These are phyloP conservation scores for Fusarium sp. DNA, from an alignment of 2,329 filamentous ascomycete species.

Conservation along the genomic window DNA sequence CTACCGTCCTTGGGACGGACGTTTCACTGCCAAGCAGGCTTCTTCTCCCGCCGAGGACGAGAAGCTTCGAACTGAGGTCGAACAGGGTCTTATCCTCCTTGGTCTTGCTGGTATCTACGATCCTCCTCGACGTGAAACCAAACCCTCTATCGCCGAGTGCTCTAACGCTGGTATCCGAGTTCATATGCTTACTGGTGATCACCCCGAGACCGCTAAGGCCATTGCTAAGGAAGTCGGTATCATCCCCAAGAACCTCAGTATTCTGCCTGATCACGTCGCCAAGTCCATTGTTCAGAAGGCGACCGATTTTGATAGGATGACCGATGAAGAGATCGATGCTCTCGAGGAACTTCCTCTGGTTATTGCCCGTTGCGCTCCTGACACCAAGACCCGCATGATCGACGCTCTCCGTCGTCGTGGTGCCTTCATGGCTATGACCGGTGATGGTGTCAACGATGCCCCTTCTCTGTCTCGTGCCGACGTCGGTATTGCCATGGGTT, in stretches of 20 bases:
- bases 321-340: slow-evolving; percentile 78
- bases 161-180: slow-evolving; percentile 79
- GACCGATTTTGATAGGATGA: slow-evolving; percentile 80
- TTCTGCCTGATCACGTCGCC: slow-evolving; percentile 71
- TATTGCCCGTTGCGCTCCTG: slow-evolving; percentile 84
- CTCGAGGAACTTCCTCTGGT: slow-evolving; percentile 82
- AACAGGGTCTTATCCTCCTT: slow-evolving; percentile 75
- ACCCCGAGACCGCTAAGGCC: slow-evolving; percentile 80
- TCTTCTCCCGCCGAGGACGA: slow-evolving; percentile 54
- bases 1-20: slow-evolving; percentile 68
- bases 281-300: slow-evolving; percentile 78
- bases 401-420: slow-evolving; percentile 83
- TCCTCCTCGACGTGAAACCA: slow-evolving; percentile 84
- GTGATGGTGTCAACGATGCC: slow-evolving; percentile 88
- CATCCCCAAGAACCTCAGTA: slow-evolving; percentile 70
- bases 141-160: slow-evolving; percentile 75
- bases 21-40: slow-evolving; percentile 53
- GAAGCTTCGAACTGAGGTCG: slow-evolving; percentile 68
- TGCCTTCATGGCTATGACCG: slow-evolving; percentile 86
- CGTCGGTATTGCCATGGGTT: slow-evolving; percentile 92
- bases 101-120: slow-evolving; percentile 91
- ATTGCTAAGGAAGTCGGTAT: slow-evolving; percentile 85
- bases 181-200: slow-evolving; percentile 87
- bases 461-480: slow-evolving; percentile 84
- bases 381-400: slow-evolving; percentile 92